Evolutionary conservation across 2,329 filamentous ascomycete genomes (phyloP).

Genomic region (Hypoxylon sp.): DNA sequence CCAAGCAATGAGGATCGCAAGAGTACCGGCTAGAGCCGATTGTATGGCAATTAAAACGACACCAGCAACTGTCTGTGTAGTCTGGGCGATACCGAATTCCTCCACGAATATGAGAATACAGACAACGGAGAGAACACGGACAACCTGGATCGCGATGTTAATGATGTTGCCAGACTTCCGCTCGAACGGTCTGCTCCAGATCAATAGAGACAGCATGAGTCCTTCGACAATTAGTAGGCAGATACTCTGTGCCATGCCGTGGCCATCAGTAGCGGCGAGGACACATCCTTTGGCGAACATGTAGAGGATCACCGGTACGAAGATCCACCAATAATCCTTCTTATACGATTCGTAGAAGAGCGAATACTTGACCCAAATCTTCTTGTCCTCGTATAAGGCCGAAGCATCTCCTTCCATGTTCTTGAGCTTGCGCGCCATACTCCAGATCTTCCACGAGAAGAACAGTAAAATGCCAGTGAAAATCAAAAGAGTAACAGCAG

Average conservation of each 20-base stretch:
- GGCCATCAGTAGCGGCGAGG: slow-evolving; percentile 86
- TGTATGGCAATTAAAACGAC: slow-evolving; percentile 95
- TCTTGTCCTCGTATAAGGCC: slow-evolving; percentile 88
- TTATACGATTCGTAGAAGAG: slow-evolving; percentile 98
- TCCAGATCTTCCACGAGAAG: slow-evolving; percentile 88
- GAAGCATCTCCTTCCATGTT: slow-evolving; percentile 79
- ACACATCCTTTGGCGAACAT: slow-evolving; percentile 90
- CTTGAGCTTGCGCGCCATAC: slow-evolving; percentile 80
- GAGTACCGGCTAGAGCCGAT: slow-evolving; percentile 82
- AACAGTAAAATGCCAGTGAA: slow-evolving; percentile 87
- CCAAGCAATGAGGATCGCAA: slow-evolving; percentile 89
- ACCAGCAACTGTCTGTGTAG: slow-evolving; percentile 93
- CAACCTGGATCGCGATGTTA: slow-evolving; percentile 91
- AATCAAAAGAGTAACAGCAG: slow-evolving; percentile 81
- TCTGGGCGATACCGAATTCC: slow-evolving; percentile 89
- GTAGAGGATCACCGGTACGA: slow-evolving; percentile 90
- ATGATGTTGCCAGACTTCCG: slow-evolving; percentile 91
- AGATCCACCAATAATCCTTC: slow-evolving; percentile 97
- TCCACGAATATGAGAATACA: slow-evolving; percentile 96
- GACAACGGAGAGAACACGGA: slow-evolving; percentile 87
- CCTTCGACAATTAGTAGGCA: slow-evolving; percentile 86
- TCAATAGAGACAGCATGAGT: slow-evolving; percentile 81
- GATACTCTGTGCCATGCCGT: slow-evolving; percentile 85
- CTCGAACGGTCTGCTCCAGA: slow-evolving; percentile 90
- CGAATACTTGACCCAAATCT: slow-evolving; percentile 94